These are phyloP conservation scores for Xylaria scruposa DNA, from an alignment of 495 filamentous ascomycete species.

Conservation along the genomic window DNA sequence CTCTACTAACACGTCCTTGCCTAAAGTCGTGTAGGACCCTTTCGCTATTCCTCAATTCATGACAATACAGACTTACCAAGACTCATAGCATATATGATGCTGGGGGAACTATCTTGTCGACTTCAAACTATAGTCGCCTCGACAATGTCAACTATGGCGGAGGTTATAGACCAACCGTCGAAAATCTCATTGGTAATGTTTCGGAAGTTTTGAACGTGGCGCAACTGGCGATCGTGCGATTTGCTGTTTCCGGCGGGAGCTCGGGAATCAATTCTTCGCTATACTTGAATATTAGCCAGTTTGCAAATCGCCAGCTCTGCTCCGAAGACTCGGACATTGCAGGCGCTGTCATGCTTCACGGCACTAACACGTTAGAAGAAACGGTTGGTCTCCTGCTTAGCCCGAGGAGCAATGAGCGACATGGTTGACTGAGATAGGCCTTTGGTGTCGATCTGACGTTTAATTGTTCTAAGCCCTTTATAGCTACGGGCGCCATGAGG, in stretches of 20 bases:
- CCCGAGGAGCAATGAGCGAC: background rate
- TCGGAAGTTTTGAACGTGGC: background rate
- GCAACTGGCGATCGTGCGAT: slow-evolving; percentile 18
- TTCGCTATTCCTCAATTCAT: background rate
- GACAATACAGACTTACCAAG: background rate
- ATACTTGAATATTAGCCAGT: slow-evolving; percentile 49
- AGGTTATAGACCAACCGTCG: background rate
- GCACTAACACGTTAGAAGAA: slow-evolving; percentile 57
- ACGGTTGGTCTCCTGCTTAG: slow-evolving; percentile 26
- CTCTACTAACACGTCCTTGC: background rate
- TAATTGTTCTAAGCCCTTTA: slow-evolving; percentile 56
- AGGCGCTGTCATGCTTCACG: slow-evolving; percentile 58
- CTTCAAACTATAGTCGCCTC: slow-evolving; percentile 7
- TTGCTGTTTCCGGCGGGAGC: slow-evolving; percentile 42
- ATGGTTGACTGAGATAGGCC: slow-evolving; percentile 31
- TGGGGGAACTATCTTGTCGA: background rate
- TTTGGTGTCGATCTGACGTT: slow-evolving; percentile 58
- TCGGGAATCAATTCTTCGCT: slow-evolving; percentile 50
- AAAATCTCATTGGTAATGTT: background rate
- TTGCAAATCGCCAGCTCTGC: slow-evolving; percentile 49
- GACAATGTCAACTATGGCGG: background rate
- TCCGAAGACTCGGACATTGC: slow-evolving; percentile 47
- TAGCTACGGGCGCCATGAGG: slow-evolving; percentile 57
- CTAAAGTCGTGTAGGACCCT: background rate
- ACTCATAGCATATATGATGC: background rate